These are phyloP conservation scores for Talaromyces sp. DNA, from an alignment of 2,329 filamentous ascomycete species.

Conservation along the genomic window DNA sequence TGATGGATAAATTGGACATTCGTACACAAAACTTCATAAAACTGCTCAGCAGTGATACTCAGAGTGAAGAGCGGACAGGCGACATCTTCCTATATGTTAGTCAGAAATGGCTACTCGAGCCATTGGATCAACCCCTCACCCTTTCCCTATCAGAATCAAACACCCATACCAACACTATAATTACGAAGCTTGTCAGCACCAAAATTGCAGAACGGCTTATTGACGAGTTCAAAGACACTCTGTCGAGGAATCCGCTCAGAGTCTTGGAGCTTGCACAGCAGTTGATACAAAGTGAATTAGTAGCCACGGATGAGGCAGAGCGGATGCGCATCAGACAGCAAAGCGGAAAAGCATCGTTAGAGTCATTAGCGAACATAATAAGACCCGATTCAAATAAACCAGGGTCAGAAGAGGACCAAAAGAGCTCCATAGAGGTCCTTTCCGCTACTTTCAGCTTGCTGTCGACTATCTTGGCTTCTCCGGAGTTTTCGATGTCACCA, in stretches of 20 bases:
- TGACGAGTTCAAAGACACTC: constrained; percentile 36
- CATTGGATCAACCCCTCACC: constrained; percentile 11
- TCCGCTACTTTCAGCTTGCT: constrained; percentile 37
- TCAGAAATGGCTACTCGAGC: constrained; percentile 34
- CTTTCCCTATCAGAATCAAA: constrained; percentile 12
- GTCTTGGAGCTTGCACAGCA: constrained; percentile 38
- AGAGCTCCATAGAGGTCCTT: constrained; percentile 31
- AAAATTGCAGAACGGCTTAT: constrained; percentile 38
- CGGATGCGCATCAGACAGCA: constrained; percentile 1
- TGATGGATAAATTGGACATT: constrained; percentile 30
- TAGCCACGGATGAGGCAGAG: constrained; percentile 9
- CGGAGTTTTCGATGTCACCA: constrained; percentile 30
- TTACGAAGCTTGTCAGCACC: constrained; percentile 33
- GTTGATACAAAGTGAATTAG: constrained; percentile 33
- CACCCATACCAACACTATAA: constrained; percentile 21
- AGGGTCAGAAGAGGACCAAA: constrained; percentile 5
- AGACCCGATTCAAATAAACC: constrained; percentile 14
- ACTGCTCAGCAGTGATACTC: constrained; percentile 33
- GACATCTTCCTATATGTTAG: constrained; percentile 39
- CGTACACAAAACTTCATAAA: constrained; percentile 33
- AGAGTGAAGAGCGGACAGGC: constrained; percentile 32
- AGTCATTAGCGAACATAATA: constrained; percentile 29
- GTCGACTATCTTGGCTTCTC: constrained; percentile 37
- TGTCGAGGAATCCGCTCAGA: constrained; percentile 34
- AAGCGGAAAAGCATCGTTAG: constrained; percentile 24